Conservation (phyloP, 208 protist species). For the Leptomonas pyrrhocoris region DNA sequence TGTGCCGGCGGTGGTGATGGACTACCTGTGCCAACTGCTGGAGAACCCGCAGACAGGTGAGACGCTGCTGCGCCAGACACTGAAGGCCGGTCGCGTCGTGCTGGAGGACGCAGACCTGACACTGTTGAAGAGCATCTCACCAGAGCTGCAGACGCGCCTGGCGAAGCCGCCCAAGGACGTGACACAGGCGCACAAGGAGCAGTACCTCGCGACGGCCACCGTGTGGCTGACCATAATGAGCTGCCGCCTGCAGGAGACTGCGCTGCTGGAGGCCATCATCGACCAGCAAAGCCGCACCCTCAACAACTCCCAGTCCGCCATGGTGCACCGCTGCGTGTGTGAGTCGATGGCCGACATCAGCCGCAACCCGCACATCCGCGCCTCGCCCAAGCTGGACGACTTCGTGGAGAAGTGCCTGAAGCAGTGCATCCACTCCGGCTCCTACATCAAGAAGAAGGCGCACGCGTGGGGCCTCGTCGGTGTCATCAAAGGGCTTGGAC, state of each 20-base stretch:
- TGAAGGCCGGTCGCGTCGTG: constrained; percentile 75
- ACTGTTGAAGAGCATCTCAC: constrained; percentile 61
- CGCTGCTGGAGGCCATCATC: constrained; percentile 83
- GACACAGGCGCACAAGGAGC: constrained; percentile 77
- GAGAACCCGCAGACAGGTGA: constrained; percentile 70
- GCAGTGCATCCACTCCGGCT: constrained; percentile 82
- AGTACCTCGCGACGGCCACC: constrained; percentile 85
- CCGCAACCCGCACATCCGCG: constrained; percentile 66
- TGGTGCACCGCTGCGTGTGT: constrained; percentile 90
- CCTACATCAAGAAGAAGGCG: constrained; percentile 93
- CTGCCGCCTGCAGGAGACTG: constrained; percentile 83
- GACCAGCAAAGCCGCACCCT: constrained; percentile 89
- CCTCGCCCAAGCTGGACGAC: constrained; percentile 78
- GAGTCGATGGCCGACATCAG: constrained; percentile 90
- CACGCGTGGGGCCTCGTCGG: constrained; percentile 89
- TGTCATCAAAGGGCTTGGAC: constrained; percentile 82
- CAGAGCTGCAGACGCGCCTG: constrained; percentile 73
- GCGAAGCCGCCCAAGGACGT: constrained; percentile 85
- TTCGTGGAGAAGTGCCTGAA: constrained; percentile 93
- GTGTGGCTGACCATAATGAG: constrained; percentile 91
- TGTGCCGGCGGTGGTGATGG: constrained; percentile 58
- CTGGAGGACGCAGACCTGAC: constrained; percentile 59
- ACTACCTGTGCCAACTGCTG: constrained; percentile 73
- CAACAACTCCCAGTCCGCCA: constrained; percentile 87
- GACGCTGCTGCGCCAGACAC: constrained; percentile 61